These are phyloP conservation scores for Claviceps pusilla DNA, from an alignment of 2,329 filamentous ascomycete genomes.

Conservation along the genomic window DNA sequence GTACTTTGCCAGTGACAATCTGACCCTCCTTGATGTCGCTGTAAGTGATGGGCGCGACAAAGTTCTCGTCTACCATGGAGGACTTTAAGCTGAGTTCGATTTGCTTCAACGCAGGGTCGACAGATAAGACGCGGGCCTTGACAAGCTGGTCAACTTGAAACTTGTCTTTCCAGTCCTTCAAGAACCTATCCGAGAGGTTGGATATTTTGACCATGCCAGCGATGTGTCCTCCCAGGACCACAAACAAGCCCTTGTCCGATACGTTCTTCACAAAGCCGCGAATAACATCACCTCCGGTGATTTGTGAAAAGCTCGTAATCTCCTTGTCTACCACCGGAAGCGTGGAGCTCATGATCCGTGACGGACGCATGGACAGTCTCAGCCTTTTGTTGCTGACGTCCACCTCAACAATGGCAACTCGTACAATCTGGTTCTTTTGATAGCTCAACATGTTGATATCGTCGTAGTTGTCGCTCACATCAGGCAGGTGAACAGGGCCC, in stretches of 20 bases:
- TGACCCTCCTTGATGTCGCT: slow-evolving; percentile 67
- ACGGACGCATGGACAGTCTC: slow-evolving; percentile 68
- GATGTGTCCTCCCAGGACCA: slow-evolving; percentile 66
- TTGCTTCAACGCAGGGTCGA: slow-evolving; percentile 54
- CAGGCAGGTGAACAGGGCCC: slow-evolving; percentile 66
- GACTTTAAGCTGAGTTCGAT: slow-evolving; percentile 77
- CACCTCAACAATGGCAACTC: slow-evolving; percentile 69
- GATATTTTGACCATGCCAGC: slow-evolving; percentile 72
- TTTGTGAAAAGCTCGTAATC: slow-evolving; percentile 52
- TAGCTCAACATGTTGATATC: slow-evolving; percentile 61
- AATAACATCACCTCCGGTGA: slow-evolving; percentile 63
- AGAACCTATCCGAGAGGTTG: slow-evolving; percentile 75
- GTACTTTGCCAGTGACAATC: slow-evolving; percentile 74
- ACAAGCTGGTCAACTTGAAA: slow-evolving; percentile 86
- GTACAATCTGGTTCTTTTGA: slow-evolving; percentile 72
- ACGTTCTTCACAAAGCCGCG: slow-evolving; percentile 89
- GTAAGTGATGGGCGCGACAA: slow-evolving; percentile 56
- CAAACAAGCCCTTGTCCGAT: slow-evolving; percentile 75
- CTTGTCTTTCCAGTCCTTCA: slow-evolving; percentile 89
- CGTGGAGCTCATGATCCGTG: slow-evolving; percentile 75
- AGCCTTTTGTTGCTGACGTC: slow-evolving; percentile 76
- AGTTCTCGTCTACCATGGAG: slow-evolving; percentile 68
- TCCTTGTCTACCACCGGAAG: slow-evolving; percentile 69
- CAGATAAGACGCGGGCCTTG: slow-evolving; percentile 63
- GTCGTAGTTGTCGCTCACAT: slow-evolving; percentile 75